These are phyloP conservation scores for Phytophthora podocarpi DNA, from an alignment of 352 stramenopile genomes.

Conservation along the genomic window DNA sequence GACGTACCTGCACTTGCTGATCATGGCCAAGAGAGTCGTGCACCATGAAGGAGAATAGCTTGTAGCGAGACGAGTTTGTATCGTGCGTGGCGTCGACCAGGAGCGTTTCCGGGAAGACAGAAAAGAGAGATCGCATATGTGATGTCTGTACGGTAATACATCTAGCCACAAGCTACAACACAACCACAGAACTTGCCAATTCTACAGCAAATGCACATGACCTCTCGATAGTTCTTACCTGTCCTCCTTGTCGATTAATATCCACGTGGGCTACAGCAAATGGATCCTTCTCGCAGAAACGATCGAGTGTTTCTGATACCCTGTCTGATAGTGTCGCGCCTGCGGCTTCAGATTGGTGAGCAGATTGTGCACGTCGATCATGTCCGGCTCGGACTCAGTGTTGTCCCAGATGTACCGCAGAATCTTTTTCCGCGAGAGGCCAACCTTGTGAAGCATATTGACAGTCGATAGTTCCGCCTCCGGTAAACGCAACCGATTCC, in stretches of 20 bases:
- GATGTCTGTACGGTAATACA: too few relatives aligned
- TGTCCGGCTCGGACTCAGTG: neutral
- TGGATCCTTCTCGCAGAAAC: neutral
- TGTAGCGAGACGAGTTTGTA: too few relatives aligned
- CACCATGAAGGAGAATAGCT: too few relatives aligned
- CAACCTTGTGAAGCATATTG: neutral
- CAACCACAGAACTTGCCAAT: too few relatives aligned
- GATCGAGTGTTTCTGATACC: neutral
- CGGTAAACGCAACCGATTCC: neutral
- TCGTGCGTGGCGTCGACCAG: too few relatives aligned
- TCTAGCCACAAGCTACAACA: too few relatives aligned
- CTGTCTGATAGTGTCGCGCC: neutral
- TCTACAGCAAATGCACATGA: too few relatives aligned
- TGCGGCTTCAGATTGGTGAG: neutral
- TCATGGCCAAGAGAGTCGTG: too few relatives aligned
- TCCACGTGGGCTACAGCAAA: neutral
- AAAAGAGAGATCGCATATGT: too few relatives aligned
- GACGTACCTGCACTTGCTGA: too few relatives aligned
- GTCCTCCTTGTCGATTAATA: neutral
- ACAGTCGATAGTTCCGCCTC: neutral
- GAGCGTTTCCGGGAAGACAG: too few relatives aligned
- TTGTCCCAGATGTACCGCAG: neutral
- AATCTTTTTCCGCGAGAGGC: neutral
- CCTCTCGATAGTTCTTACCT: too few relatives aligned
- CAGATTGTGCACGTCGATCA: slow-evolving; percentile 4